These are phyloP conservation scores for Phylloporus sp. DNA, from an alignment of 768 basidiomycete genomes.

Conservation along the genomic window DNA sequence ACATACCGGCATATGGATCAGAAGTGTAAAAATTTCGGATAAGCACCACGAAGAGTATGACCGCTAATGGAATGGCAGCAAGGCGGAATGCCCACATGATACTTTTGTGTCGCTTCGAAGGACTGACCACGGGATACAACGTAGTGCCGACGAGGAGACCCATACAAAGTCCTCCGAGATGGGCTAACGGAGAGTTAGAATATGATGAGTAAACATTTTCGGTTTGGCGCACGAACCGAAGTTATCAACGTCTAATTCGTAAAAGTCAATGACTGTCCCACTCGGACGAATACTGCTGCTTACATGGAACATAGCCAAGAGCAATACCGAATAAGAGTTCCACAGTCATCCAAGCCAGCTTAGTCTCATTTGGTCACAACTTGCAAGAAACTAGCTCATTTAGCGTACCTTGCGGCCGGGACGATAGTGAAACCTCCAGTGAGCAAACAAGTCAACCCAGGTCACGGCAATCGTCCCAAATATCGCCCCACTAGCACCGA, in stretches of 20 bases:
- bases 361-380: not conserved
- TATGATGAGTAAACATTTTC: not conserved
- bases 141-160: conserved; percentile 77
- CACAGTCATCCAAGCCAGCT: conserved; percentile 81
- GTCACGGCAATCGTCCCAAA: conserved; percentile 82
- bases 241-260: conserved; percentile 71
- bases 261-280: conserved; percentile 12
- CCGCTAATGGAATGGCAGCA: conserved; percentile 65
- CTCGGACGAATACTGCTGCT: conserved; percentile 23
- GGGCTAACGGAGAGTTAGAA: conserved; percentile 45
- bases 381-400: not conserved
- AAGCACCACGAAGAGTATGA: conserved; percentile 79
- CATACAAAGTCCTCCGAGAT: conserved; percentile 84
- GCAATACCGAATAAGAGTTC: conserved; percentile 86
- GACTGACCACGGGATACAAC: conserved; percentile 87
- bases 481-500: conserved; percentile 91
- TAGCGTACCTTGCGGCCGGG: conserved; percentile 68
- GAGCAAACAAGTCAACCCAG: conserved; percentile 86
- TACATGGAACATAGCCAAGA: conserved; percentile 79
- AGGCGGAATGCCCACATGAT: conserved; percentile 73
- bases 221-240: conserved; percentile 50
- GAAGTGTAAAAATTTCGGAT: conserved; percentile 86
- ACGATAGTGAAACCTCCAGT: conserved; percentile 85
- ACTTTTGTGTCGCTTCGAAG: conserved; percentile 63
- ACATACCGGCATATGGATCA: conserved; percentile 75